Evolutionary conservation across 192 early-diverging fungal genomes (phyloP).

Genomic region (Gryganskiella cystojenkinii): DNA sequence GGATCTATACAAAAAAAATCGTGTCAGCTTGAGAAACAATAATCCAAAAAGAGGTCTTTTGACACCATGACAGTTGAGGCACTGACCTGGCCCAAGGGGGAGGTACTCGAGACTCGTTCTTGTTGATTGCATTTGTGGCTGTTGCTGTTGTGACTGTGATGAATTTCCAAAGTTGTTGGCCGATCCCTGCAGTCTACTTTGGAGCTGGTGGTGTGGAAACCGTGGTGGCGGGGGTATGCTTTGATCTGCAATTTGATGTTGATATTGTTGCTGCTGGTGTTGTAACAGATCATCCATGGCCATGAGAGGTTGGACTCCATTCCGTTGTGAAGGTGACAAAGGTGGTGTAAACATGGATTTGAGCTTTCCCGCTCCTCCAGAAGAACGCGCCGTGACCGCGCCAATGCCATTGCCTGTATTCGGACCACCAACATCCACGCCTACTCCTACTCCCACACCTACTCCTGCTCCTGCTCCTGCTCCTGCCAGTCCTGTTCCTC

Average conservation of each 20-base stretch:
- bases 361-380: constrained; percentile 4
- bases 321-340: constrained; percentile 5
- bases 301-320: background rate
- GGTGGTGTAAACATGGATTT: constrained; percentile 35
- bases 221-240: too few species aligned
- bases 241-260: background rate
- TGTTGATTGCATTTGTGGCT: too few species aligned
- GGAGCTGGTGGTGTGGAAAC: constrained; percentile 23
- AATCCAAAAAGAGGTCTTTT: too few species aligned
- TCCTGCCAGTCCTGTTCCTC: too few species aligned
- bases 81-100: too few species aligned
- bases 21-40: too few species aligned
- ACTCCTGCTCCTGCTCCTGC: constrained; percentile 4
- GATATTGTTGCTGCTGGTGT: background rate
- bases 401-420: too few species aligned
- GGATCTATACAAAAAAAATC: background rate
- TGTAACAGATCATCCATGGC: background rate
- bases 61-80: too few species aligned
- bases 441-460: background rate
- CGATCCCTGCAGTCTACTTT: constrained; percentile 15
- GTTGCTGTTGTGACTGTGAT: too few species aligned
- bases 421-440: too few species aligned
- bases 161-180: background rate
- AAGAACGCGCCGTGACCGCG: too few species aligned
- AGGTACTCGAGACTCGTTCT: too few species aligned